Percentiles rank a stretch among this genome's conserved stretches.
Conservation (phyloP, 2,329 filamentous ascomycete genomes). For the Scorias spongiosa region DNA sequence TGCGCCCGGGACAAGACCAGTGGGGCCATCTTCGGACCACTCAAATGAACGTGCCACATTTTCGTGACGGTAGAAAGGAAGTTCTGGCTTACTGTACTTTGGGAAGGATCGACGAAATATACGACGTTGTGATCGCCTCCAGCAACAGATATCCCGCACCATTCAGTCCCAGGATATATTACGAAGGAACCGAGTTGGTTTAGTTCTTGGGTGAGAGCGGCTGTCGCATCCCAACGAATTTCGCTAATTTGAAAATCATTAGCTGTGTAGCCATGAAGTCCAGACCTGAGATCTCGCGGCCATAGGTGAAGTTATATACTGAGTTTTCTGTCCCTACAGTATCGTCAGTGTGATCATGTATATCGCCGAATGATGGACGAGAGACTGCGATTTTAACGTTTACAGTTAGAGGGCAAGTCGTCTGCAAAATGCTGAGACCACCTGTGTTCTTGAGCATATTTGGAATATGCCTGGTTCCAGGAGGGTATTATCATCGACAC, state of each 20-base stretch:
- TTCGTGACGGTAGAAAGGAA: too few species aligned
- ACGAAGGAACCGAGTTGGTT: slow-evolving; percentile 15
- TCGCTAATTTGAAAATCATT: slow-evolving; percentile 26
- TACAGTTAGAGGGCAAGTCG: slow-evolving; percentile 11
- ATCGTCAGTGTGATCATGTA: slow-evolving; percentile 25
- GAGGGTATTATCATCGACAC: too few species aligned
- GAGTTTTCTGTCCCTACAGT: slow-evolving; percentile 24
- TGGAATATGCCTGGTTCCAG: too few species aligned
- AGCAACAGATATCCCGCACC: slow-evolving; percentile 23
- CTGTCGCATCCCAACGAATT: slow-evolving; percentile 16
- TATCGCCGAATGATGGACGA: slow-evolving; percentile 18
- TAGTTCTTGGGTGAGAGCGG: slow-evolving; percentile 7
- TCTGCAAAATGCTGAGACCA: too few species aligned
- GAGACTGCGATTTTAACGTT: slow-evolving; percentile 8
- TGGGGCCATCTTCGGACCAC: too few species aligned
- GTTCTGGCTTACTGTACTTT: neutral
- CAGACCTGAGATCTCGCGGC: slow-evolving; percentile 21
- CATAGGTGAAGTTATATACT: slow-evolving; percentile 25
- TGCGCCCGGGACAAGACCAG: too few species aligned
- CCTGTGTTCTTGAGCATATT: too few species aligned
- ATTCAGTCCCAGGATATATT: slow-evolving; percentile 22
- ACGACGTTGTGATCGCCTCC: slow-evolving; percentile 20
- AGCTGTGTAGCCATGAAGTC: slow-evolving; percentile 24
- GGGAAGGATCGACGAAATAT: slow-evolving; percentile 18
- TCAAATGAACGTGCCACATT: too few species aligned